phyloP scores from a whole-genome alignment of 257 asterid genomes.

The Nicotiana attenuata region DNA sequence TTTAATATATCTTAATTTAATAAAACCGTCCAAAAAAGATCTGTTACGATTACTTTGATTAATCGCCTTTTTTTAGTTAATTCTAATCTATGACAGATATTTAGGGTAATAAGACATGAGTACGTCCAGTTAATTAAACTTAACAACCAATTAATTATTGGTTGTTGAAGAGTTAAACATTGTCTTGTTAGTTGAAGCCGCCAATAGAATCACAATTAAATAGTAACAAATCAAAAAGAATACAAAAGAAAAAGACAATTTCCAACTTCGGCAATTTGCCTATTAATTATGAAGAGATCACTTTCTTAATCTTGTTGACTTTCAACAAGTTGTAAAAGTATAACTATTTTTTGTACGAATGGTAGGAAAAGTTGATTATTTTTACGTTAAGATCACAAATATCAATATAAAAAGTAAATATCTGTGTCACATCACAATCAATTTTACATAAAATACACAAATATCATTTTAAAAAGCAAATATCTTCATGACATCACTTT shows the following conservation, averaged over 20 bases:
- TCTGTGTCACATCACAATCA: background rate
- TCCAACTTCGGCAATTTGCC: background rate
- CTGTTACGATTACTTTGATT: constrained; percentile 22
- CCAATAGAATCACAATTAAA: constrained; percentile 11
- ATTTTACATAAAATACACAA: background rate
- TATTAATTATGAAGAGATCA: background rate
- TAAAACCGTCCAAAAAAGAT: constrained; percentile 14
- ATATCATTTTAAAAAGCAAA: background rate
- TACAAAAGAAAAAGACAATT: constrained; percentile 1
- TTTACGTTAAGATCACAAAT: background rate
- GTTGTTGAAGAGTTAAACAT: constrained; percentile 20
- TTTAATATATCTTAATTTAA: background rate
- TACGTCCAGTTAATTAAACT: background rate
- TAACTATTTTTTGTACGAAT: background rate
- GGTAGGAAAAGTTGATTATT: background rate
- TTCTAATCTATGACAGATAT: background rate
- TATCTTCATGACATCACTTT: constrained; percentile 12
- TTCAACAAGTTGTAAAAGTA: constrained; percentile 1
- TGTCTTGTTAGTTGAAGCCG: constrained; percentile 31
- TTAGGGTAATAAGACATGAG: background rate
- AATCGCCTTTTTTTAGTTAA: constrained; percentile 6
- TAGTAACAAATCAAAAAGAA: too few species aligned
- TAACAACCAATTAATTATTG: constrained; percentile 13
- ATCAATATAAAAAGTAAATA: background rate
- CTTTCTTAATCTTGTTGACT: background rate